These are phyloP conservation scores for Cladosporium sp. DNA, from an alignment of 2,329 filamentous ascomycete species.

Conservation along the genomic window DNA sequence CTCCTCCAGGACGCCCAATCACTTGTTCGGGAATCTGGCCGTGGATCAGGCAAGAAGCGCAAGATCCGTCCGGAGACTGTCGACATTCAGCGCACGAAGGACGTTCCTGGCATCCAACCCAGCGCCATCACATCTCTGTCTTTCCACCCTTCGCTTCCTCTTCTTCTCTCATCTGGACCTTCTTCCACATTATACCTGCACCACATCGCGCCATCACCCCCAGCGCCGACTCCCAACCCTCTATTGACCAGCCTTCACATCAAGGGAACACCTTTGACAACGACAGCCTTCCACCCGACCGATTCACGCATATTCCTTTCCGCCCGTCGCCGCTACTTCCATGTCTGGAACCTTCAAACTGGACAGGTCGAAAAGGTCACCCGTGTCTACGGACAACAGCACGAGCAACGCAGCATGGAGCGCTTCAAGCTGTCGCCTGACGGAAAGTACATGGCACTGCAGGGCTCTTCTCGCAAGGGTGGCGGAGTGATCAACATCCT, in stretches of 20 bases:
- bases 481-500: slow-evolving; percentile 87
- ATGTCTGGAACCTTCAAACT: slow-evolving; percentile 84
- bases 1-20: slow-evolving; percentile 74
- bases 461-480: slow-evolving; percentile 77
- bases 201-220: slow-evolving; percentile 74
- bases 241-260: slow-evolving; percentile 88
- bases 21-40: slow-evolving; percentile 56
- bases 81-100: slow-evolving; percentile 84
- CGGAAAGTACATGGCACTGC: slow-evolving; percentile 80
- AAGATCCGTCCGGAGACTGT: slow-evolving; percentile 84
- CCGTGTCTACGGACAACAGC: slow-evolving; percentile 70
- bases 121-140: slow-evolving; percentile 77
- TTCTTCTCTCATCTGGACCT: slow-evolving; percentile 85
- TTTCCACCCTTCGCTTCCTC: slow-evolving; percentile 86
- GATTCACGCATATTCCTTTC: slow-evolving; percentile 85
- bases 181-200: slow-evolving; percentile 86
- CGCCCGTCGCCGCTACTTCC: slow-evolving; percentile 86
- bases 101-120: slow-evolving; percentile 76
- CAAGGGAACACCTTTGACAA: slow-evolving; percentile 77
- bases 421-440: slow-evolving; percentile 83
- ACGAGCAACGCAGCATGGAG: slow-evolving; percentile 90
- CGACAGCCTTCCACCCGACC: slow-evolving; percentile 70
- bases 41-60: slow-evolving; percentile 56
- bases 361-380: slow-evolving; percentile 82
- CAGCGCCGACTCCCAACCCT: slow-evolving; percentile 75